Conservation (phyloP, 306 rosid species). For the Cicer arietinum region DNA sequence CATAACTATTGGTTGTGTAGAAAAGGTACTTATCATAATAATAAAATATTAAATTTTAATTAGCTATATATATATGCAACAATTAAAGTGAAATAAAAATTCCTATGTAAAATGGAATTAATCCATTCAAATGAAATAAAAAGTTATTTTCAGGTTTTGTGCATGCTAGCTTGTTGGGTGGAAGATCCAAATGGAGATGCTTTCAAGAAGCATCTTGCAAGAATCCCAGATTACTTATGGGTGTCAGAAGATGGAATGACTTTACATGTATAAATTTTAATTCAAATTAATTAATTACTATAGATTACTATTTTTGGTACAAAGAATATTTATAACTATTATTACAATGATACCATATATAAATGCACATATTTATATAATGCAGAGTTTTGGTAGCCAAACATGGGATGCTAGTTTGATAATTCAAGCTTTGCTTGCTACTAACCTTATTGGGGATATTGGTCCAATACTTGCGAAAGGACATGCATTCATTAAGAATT, state of each 20-base stretch:
- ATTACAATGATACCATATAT: background rate
- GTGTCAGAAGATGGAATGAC: constrained; percentile 78
- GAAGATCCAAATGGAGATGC: constrained; percentile 72
- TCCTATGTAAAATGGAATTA: too few species aligned
- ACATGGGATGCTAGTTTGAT: constrained; percentile 62
- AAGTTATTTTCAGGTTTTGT: constrained; percentile 45
- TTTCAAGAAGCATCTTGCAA: constrained; percentile 69
- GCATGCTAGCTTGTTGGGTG: constrained; percentile 74
- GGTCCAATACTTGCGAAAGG: constrained; percentile 57
- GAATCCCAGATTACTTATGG: constrained; percentile 74
- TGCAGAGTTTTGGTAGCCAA: constrained; percentile 69
- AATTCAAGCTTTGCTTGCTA: constrained; percentile 65
- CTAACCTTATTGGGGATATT: constrained; percentile 54
- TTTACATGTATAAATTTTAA: constrained; percentile 52
- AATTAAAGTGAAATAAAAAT: too few species aligned
- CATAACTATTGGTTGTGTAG: constrained; percentile 57
- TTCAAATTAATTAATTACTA: background rate
- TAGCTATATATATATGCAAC: too few species aligned
- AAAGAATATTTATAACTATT: background rate
- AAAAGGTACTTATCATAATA: constrained; percentile 49
- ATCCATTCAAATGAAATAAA: background rate
- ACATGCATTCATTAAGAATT: constrained; percentile 64
- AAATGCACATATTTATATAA: background rate
- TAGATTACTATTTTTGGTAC: background rate
- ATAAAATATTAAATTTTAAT: background rate